Base-by-base conservation (phyloP, 208 protist genomes). In the Plasmodiophora brassicae region DNA sequence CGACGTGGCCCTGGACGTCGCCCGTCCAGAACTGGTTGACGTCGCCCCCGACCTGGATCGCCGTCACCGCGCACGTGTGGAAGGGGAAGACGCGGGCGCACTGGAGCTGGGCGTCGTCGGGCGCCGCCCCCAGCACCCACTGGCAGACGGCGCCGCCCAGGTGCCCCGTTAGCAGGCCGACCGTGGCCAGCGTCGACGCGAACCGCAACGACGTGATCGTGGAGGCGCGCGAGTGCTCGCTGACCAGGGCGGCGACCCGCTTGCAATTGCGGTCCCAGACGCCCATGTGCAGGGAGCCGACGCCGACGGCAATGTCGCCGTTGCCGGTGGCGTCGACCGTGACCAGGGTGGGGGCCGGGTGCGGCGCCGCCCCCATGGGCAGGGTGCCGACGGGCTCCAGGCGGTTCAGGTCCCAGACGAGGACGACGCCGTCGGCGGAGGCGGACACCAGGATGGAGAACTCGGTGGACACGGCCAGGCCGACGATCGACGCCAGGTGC, bases 231-330 rank as follows among this genome's bases (percentile, higher is more conserved):
- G 41, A 14, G 5, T 8, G 65, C 65, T 36, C n/a, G 5, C 5
- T 78, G 5, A 5, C 41, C 5, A 38, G 32, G 20, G 65, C 32
- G 20, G 65, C 65, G 14, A 78, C 65, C 65, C 20, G 5, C 10
- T 78, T n/a, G 41, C 65, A 78, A 32, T 78, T 78, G 5, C 65
- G 65, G 41, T 78, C 65, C 65, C 65, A 78, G 65, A 78, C 41
- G 20, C 14, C 14, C 32, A 78, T 78, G 41, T 5, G 10, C 32
- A 14, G 10, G n/a, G 5, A 5, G 32, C n/a, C 14, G 65, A 5
- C 32, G 41, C 65, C 65, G n/a, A 78, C n/a, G 41, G 14, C 65
- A 78, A 78, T 78, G 41, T 78, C 65, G 5, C 65, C 65, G 41
- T 78, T 78, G 5, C 65, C 65, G 10, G n/a, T 36, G 14, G 14